A percentile compares a stretch with the other conserved stretches of the same genome.
Evolutionary conservation across 192 early-diverging fungal genomes (phyloP).

Genomic region (Phycomyces blakesleeanus): DNA sequence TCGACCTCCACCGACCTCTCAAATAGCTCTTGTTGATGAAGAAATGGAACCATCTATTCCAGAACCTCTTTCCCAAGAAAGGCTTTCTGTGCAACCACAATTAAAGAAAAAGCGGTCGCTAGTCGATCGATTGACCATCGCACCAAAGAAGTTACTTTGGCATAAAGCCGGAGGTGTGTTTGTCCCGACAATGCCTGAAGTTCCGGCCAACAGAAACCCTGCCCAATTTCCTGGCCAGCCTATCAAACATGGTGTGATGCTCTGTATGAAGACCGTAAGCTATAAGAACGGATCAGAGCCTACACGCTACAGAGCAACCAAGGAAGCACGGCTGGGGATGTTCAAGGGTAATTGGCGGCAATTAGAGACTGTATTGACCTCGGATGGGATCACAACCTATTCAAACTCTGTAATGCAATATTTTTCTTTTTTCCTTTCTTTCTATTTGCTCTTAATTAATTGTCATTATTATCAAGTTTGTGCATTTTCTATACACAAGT

Average conservation of each 20-base stretch:
- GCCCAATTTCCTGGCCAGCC: neutral
- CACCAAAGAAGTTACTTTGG: constrained; percentile 13
- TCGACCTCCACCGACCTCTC: no score
- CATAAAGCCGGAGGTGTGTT: constrained; percentile 16
- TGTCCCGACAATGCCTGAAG: neutral
- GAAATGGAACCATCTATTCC: neutral
- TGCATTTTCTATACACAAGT: no score
- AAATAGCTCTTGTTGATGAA: neutral
- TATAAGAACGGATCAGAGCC: constrained; percentile 1
- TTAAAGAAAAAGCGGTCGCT: neutral
- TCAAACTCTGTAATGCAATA: constrained; percentile 5
- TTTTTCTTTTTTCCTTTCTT: neutral
- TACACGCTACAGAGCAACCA: constrained; percentile 5
- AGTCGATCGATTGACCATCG: neutral
- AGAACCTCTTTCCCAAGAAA: neutral
- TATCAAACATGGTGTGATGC: constrained; percentile 10
- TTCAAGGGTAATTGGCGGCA: constrained; percentile 16
- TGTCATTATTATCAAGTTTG: neutral
- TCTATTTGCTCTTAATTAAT: neutral
- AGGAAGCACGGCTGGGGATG: neutral
- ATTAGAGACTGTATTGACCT: constrained; percentile 10
- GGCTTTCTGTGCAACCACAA: neutral
- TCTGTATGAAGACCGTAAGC: constrained; percentile 3
- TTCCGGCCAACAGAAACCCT: neutral
- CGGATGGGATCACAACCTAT: neutral